Evolutionary conservation across 179 eudicot species (phyloP), one percentile per base, ranked within the genome.

Genomic region (Actinidia polygama): DNA sequence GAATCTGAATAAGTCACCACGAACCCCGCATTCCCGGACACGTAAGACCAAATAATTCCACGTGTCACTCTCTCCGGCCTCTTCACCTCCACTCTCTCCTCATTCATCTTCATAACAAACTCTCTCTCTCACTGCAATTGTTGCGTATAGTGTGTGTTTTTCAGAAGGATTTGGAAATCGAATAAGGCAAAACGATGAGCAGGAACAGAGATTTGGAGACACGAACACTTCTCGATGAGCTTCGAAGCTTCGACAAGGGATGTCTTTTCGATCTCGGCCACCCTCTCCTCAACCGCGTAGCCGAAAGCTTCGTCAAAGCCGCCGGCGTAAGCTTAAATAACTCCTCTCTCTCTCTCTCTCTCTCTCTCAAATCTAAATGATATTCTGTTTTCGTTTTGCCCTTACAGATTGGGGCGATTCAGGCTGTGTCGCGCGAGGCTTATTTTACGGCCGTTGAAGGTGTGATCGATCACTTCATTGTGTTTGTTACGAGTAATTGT

Each of bases 401-500:
- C 47, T 58, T 44, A 71, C 91, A 95, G 99, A 91, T 96, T 79
- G 99, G 98, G 78, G 99, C 98, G 30, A 82, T 92, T 30, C 97
- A 96, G 88, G 98, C 99, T 18, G 98, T 93, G 12, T 87, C 98
- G 7, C 93, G 95, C n/a, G 99, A 93, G 85, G 98, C 97, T 55
- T 94, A 90, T 87, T 89, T 96, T 63, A 87, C 94, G 0, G 91
- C 90, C 11, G 82, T 90, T 68, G 98, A 95, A 85, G 92, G 99
- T 95, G 80, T 19, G 69, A 4, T n/a, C n/a, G 47, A 59, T 57
- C 61, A 30, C 47, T 76, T 57, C 14, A 9, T 73, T 24, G 79
- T 40, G 14, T 76, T 58, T 7, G 21, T 57, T 68, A 40, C 21
- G 44, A 68, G 15, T 10, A 59, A 11, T 58, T 0, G 4, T 61